phyloP scores from a whole-genome alignment of 2,329 filamentous ascomycete species.

The Exophiala oligosperma region DNA sequence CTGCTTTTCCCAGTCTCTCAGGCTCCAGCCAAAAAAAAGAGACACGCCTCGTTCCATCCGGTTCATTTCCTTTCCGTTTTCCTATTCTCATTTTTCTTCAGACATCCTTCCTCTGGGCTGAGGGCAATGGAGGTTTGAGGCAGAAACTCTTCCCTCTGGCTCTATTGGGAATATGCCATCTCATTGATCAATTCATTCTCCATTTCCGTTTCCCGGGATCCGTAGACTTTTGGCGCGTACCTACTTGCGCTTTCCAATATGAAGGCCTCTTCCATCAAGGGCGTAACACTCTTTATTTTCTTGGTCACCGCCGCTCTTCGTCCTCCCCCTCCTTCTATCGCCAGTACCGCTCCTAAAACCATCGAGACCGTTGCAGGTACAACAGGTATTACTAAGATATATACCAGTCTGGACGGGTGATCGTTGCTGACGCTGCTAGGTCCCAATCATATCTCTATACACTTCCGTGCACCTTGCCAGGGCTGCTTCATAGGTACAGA shows the following conservation, averaged over 20 bases:
- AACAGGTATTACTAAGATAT: conserved; percentile 19
- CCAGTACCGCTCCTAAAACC: conserved; percentile 8
- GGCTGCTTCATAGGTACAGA: conserved; percentile 22
- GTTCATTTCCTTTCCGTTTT: neutral
- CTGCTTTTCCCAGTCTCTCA: conserved; percentile 3
- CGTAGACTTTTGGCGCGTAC: conserved; percentile 1
- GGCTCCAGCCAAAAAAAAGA: conserved; percentile 20
- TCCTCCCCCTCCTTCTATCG: conserved; percentile 8
- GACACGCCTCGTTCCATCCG: neutral
- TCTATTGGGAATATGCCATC: conserved; percentile 8
- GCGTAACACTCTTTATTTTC: conserved; percentile 20
- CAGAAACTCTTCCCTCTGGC: neutral
- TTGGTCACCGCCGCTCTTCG: conserved; percentile 19
- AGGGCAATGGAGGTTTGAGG: conserved; percentile 16
- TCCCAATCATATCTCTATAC: conserved; percentile 21
- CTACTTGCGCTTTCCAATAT: conserved; percentile 17
- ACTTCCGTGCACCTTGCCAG: conserved; percentile 24
- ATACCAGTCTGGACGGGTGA: neutral
- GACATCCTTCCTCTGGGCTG: conserved; percentile 3
- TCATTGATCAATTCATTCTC: neutral
- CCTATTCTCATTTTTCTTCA: neutral
- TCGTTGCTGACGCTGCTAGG: conserved; percentile 13
- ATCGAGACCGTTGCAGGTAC: conserved; percentile 28
- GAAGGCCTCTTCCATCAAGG: conserved; percentile 16
- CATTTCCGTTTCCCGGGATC: neutral